A percentile compares a stretch with the other conserved stretches of the same genome.
phyloP scores from a whole-genome alignment of 805 yeast genomes.

The Starmerella khaoyaiensis region DNA sequence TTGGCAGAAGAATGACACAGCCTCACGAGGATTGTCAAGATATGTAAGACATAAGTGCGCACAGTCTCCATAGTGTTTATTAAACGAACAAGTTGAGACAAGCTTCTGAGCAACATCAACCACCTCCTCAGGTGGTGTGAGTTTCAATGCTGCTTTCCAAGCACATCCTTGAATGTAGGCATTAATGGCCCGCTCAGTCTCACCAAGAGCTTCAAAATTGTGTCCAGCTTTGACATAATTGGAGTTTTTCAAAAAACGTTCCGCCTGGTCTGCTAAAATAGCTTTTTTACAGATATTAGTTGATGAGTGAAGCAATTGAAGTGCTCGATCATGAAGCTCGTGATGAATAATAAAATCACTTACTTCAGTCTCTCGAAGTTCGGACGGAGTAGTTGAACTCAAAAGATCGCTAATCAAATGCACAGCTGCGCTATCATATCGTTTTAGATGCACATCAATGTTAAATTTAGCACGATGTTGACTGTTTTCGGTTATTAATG shows the following conservation, averaged over 20 bases:
- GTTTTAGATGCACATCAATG: conserved; percentile 67
- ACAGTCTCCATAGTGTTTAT: conserved; percentile 58
- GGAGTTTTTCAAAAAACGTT: conserved; percentile 41
- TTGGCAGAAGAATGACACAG: conserved; percentile 58
- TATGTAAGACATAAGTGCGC: conserved; percentile 61
- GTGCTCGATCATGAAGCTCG: conserved; percentile 55
- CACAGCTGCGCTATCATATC: conserved; percentile 51
- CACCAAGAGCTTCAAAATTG: conserved; percentile 55
- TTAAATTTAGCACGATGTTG: conserved; percentile 55
- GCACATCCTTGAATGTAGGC: conserved; percentile 54
- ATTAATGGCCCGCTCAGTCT: conserved; percentile 49
- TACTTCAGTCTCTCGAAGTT: conserved; percentile 37
- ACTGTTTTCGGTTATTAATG: conserved; percentile 48
- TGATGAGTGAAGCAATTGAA: conserved; percentile 22
- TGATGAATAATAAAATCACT: conserved; percentile 58
- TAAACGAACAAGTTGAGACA: conserved; percentile 44
- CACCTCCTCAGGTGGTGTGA: conserved; percentile 34
- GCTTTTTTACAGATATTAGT: conserved; percentile 1
- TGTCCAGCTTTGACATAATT: conserved; percentile 65
- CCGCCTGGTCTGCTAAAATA: conserved; percentile 52
- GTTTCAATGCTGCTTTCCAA: conserved; percentile 75
- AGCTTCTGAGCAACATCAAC: conserved; percentile 45
- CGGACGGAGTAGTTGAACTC: conserved; percentile 15
- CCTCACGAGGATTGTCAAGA: conserved; percentile 46
- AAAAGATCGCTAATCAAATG: conserved; percentile 36